Conservation (phyloP, 2,329 filamentous ascomycete genomes). For the Trichoderma sp. region DNA sequence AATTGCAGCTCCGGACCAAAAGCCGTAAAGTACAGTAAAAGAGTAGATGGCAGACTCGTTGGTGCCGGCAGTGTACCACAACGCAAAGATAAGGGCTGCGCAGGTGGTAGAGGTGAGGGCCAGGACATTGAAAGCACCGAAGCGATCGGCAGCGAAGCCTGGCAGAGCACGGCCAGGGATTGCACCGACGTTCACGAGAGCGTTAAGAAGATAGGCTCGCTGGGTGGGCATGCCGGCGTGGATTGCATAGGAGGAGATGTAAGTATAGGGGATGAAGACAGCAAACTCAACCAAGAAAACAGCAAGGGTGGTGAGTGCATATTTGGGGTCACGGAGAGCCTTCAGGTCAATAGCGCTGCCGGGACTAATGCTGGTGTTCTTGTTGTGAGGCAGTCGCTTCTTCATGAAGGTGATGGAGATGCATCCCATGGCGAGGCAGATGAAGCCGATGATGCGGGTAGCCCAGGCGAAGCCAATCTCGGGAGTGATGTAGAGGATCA, state of each 20-base stretch:
- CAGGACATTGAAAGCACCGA: slow-evolving; percentile 73
- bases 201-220: slow-evolving; percentile 68
- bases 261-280: slow-evolving; percentile 68
- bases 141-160: slow-evolving; percentile 67
- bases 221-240: slow-evolving; percentile 54
- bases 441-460: slow-evolving; percentile 38
- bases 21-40: slow-evolving; percentile 69
- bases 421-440: slow-evolving; percentile 33
- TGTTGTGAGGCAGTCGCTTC: slow-evolving; percentile 55
- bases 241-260: slow-evolving; percentile 67
- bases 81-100: slow-evolving; percentile 54
- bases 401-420: slow-evolving; percentile 40
- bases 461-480: slow-evolving; percentile 41
- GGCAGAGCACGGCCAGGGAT: slow-evolving; percentile 70
- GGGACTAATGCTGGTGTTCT: slow-evolving; percentile 39
- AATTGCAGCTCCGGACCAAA: slow-evolving; percentile 71
- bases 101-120: slow-evolving; percentile 57
- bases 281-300: slow-evolving; percentile 65
- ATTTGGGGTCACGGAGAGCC: slow-evolving; percentile 56
- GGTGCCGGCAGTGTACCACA: slow-evolving; percentile 62
- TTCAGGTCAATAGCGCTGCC: slow-evolving; percentile 52
- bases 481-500: slow-evolving; percentile 37
- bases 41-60: slow-evolving; percentile 57
- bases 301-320: slow-evolving; percentile 55
- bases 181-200: slow-evolving; percentile 71